phyloP scores from a whole-genome alignment of 768 basidiomycete species.

The Leccinum broughii region DNA sequence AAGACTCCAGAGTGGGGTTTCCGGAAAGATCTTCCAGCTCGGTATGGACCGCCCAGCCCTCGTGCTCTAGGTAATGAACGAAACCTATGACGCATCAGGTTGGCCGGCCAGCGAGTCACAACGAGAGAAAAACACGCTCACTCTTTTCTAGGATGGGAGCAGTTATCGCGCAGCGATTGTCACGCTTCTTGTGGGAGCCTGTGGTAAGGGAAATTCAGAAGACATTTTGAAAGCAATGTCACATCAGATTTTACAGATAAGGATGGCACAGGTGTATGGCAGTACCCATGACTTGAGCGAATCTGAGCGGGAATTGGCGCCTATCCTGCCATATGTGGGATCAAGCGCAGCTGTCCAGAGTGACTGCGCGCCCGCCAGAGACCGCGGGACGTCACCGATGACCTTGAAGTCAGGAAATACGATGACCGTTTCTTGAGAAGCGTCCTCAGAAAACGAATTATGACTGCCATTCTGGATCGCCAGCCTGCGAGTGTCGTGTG shows the following conservation, averaged over 20 bases:
- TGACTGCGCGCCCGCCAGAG: slow-evolving; percentile 62
- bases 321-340: slow-evolving; percentile 53
- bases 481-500: slow-evolving; percentile 54
- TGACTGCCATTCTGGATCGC: slow-evolving; percentile 87
- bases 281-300: slow-evolving; percentile 71
- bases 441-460: slow-evolving; percentile 58
- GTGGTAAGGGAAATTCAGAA: slow-evolving; percentile 9
- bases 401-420: slow-evolving; percentile 93
- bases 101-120: slow-evolving; percentile 3
- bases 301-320: slow-evolving; percentile 43
- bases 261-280: slow-evolving; percentile 87
- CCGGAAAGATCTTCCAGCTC: slow-evolving; percentile 61
- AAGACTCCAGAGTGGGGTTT: slow-evolving; percentile 28
- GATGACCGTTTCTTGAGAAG: slow-evolving; percentile 73
- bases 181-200: slow-evolving; percentile 94
- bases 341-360: slow-evolving; percentile 68
- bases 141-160: slow-evolving; percentile 82
- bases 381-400: slow-evolving; percentile 64
- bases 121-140: slow-evolving; percentile 38
- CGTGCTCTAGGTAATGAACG: slow-evolving; percentile 56
- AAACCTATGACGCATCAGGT: slow-evolving; percentile 51
- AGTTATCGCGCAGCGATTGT: slow-evolving; percentile 88
- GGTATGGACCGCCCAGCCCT: slow-evolving; percentile 76
- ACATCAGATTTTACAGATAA: slow-evolving; percentile 65
- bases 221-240: not conserved